Percentiles rank a stretch among this genome's conserved stretches.
phyloP scores from a whole-genome alignment of 2,329 filamentous ascomycete species.

The Aspergillus brasiliensis region DNA sequence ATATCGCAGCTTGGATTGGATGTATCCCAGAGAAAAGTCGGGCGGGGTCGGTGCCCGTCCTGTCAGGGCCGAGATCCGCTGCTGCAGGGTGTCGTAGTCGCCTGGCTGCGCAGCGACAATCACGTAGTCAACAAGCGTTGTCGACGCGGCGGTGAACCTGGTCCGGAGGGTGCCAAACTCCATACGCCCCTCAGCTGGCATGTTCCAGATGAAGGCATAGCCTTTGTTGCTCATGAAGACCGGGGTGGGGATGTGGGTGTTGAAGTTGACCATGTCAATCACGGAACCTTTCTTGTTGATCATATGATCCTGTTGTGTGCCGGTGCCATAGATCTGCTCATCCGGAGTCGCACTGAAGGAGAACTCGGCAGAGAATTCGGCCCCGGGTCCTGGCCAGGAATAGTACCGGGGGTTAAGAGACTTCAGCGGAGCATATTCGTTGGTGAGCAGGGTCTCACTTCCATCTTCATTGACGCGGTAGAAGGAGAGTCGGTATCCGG shows the following conservation, averaged over 20 bases:
- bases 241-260: constrained; percentile 64
- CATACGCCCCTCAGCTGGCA: constrained; percentile 60
- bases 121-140: constrained; percentile 62
- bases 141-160: constrained; percentile 59
- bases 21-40: constrained; percentile 65
- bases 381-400: constrained; percentile 35
- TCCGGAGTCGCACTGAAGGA: constrained; percentile 37
- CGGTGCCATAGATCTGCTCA: constrained; percentile 67
- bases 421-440: constrained; percentile 38
- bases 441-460: constrained; percentile 39
- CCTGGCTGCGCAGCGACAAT: constrained; percentile 53
- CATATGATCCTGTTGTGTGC: constrained; percentile 64
- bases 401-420: constrained; percentile 41
- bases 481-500: constrained; percentile 39
- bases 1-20: constrained; percentile 65
- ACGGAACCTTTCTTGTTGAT: constrained; percentile 63
- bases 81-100: constrained; percentile 55
- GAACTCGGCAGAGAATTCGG: constrained; percentile 40
- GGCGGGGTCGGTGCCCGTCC: constrained; percentile 64
- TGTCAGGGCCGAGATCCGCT: constrained; percentile 56
- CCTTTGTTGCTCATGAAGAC: constrained; percentile 60
- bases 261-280: constrained; percentile 65
- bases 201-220: constrained; percentile 67
- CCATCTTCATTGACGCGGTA: constrained; percentile 38
- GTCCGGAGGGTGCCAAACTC: constrained; percentile 61